Conservation (phyloP, 257 asterid genomes). For the Eucommia ulmoides region DNA sequence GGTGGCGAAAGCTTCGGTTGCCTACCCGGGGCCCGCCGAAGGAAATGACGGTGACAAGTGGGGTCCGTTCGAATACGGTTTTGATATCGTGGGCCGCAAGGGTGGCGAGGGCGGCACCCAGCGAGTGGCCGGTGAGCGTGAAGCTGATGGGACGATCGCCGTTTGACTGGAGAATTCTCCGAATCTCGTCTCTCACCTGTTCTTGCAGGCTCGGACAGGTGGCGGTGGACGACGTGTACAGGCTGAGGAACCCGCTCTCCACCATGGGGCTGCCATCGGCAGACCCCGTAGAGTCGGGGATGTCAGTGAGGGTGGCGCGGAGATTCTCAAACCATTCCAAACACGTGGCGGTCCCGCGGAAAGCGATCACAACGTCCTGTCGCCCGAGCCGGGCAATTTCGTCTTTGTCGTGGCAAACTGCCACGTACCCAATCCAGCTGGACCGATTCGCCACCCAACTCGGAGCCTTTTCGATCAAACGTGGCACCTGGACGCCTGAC, state of each 20-base stretch:
- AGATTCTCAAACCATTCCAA: neutral
- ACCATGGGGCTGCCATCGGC: conserved; percentile 44
- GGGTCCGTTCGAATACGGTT: conserved; percentile 28
- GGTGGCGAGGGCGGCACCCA: conserved; percentile 91
- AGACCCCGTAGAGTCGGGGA: neutral
- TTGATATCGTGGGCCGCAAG: conserved; percentile 76
- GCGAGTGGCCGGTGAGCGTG: conserved; percentile 89
- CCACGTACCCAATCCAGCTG: neutral
- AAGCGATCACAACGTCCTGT: neutral
- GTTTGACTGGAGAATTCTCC: conserved; percentile 28
- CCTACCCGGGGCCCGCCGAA: conserved; percentile 97
- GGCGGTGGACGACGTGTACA: conserved; percentile 49
- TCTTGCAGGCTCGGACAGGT: conserved; percentile 40
- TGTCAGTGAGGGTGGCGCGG: neutral
- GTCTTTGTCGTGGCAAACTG: neutral
- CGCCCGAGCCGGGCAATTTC: neutral
- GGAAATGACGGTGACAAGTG: conserved; percentile 66
- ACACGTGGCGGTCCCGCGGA: neutral
- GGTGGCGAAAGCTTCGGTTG: conserved; percentile 49
- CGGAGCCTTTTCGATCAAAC: neutral
- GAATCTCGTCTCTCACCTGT: conserved; percentile 36
- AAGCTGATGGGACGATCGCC: conserved; percentile 51
- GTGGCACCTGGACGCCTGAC: neutral
- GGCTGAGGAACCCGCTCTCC: conserved; percentile 73
- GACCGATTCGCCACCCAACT: neutral